Conservation (phyloP, 805 yeast genomes). For the Kuraishia piskuri region DNA sequence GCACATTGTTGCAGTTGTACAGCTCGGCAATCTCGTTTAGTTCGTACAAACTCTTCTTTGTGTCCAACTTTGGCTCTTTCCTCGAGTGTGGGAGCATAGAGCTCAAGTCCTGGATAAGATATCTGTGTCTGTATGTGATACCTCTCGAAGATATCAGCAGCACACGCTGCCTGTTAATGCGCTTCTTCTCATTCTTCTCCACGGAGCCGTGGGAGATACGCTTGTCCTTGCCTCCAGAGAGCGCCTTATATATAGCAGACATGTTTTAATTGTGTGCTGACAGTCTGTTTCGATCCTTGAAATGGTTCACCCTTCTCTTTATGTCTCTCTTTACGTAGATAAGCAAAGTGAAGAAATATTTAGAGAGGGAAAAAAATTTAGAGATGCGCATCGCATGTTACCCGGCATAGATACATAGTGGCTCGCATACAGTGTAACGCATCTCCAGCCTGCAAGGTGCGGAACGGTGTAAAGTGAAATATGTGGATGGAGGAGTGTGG, state of each 20-base stretch:
- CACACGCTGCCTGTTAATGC: constrained; percentile 81
- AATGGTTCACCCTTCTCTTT: not conserved
- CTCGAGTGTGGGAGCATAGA: constrained; percentile 86
- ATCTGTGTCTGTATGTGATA: constrained; percentile 91
- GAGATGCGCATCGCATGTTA: not conserved
- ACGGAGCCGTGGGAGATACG: constrained; percentile 16
- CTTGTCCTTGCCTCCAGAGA: constrained; percentile 25
- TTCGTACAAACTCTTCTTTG: constrained; percentile 80
- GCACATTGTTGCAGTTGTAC: constrained; percentile 91
- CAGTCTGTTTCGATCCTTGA: not conserved
- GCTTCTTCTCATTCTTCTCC: constrained; percentile 39
- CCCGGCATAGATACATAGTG: not conserved
- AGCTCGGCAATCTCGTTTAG: constrained; percentile 94
- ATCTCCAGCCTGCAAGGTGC: not conserved
- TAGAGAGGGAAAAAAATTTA: constrained; percentile 4
- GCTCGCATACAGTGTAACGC: not conserved
- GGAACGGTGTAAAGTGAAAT: not conserved
- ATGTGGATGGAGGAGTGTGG: not conserved
- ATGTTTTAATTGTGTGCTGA: constrained; percentile 20
- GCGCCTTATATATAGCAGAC: constrained; percentile 69
- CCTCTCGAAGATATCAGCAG: constrained; percentile 91
- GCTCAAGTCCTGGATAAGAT: constrained; percentile 74
- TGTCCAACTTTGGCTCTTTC: constrained; percentile 93
- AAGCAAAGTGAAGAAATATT: constrained; percentile 5
- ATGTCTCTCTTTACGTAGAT: not conserved